Conservation (phyloP, 1,284 basidiomycete species). For the Ganoderma sp. region DNA sequence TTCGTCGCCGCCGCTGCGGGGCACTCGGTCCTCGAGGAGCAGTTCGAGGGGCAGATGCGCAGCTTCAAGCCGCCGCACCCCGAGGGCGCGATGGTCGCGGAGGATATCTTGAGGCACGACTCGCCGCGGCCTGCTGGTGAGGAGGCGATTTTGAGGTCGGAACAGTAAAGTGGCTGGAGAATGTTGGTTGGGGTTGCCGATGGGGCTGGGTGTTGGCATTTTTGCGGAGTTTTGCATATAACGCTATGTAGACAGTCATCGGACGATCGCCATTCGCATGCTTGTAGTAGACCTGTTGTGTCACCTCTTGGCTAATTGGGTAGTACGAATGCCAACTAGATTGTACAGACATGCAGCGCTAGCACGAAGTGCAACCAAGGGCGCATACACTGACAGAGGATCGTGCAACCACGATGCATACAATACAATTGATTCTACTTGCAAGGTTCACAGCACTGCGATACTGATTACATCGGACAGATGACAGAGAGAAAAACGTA, state of each 20-base stretch:
- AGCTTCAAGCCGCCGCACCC: slow-evolving; percentile 58
- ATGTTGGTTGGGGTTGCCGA: neutral
- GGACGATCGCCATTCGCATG: neutral
- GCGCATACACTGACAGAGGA: neutral
- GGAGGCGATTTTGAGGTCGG: slow-evolving; percentile 37
- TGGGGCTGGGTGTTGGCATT: neutral
- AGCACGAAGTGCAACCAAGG: neutral
- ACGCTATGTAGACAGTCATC: neutral
- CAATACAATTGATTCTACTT: slow-evolving; percentile 30
- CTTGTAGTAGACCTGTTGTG: neutral
- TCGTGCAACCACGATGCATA: slow-evolving; percentile 11
- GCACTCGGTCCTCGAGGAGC: slow-evolving; percentile 68
- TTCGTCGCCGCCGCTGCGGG: slow-evolving; percentile 90
- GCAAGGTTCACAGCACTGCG: slow-evolving; percentile 21
- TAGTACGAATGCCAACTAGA: neutral
- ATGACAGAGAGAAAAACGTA: slow-evolving; percentile 24
- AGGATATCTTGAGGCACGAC: slow-evolving; percentile 46
- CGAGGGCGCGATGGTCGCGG: slow-evolving; percentile 55
- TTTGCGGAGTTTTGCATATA: slow-evolving; percentile 1
- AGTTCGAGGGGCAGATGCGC: slow-evolving; percentile 69
- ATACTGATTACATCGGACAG: slow-evolving; percentile 25
- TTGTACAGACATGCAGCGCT: neutral
- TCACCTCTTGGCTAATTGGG: neutral
- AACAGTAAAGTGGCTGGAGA: slow-evolving; percentile 25
- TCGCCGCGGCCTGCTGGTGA: slow-evolving; percentile 37